Evolutionary conservation across 371 early-diverging fungal species (phyloP).

Genomic region (Mortierella sp.): DNA sequence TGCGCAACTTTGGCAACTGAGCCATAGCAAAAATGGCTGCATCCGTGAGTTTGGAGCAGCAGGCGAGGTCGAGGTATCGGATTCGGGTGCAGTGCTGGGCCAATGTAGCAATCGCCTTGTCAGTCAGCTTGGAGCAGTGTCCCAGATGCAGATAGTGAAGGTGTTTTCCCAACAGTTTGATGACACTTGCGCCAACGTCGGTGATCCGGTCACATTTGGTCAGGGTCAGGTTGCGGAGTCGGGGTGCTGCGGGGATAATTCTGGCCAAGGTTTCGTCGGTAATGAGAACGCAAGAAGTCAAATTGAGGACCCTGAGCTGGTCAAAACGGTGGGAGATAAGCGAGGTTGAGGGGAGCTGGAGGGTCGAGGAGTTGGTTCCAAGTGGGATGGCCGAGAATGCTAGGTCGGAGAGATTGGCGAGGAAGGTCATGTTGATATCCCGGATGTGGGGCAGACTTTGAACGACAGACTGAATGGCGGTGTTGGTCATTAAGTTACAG

Average conservation of each 20-base stretch:
- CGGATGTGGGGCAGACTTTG: constrained; percentile 63
- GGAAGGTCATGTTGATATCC: constrained; percentile 65
- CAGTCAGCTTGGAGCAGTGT: constrained; percentile 71
- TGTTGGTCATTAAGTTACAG: constrained; percentile 65
- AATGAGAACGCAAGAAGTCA: constrained; percentile 66
- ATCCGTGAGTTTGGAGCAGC: constrained; percentile 70
- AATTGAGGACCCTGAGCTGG: constrained; percentile 73
- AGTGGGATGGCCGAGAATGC: constrained; percentile 61
- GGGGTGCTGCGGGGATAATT: constrained; percentile 69
- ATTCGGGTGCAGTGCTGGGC: constrained; percentile 72
- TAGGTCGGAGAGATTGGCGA: constrained; percentile 62
- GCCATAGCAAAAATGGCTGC: constrained; percentile 69
- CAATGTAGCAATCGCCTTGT: constrained; percentile 64
- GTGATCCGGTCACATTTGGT: constrained; percentile 73
- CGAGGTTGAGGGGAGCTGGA: constrained; percentile 59
- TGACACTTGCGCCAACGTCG: constrained; percentile 65
- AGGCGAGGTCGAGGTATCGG: constrained; percentile 75
- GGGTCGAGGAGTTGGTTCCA: constrained; percentile 57
- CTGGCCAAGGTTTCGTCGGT: constrained; percentile 67
- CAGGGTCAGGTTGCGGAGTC: constrained; percentile 70
- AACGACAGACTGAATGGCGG: constrained; percentile 64
- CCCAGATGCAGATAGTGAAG: constrained; percentile 76
- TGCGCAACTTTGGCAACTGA: constrained; percentile 68
- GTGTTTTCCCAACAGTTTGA: constrained; percentile 68
- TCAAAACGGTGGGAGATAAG: constrained; percentile 56